Percentiles rank a stretch among this genome's conserved stretches.
Conservation (phyloP, 495 filamentous ascomycete genomes). For the Xylaria longipes region DNA sequence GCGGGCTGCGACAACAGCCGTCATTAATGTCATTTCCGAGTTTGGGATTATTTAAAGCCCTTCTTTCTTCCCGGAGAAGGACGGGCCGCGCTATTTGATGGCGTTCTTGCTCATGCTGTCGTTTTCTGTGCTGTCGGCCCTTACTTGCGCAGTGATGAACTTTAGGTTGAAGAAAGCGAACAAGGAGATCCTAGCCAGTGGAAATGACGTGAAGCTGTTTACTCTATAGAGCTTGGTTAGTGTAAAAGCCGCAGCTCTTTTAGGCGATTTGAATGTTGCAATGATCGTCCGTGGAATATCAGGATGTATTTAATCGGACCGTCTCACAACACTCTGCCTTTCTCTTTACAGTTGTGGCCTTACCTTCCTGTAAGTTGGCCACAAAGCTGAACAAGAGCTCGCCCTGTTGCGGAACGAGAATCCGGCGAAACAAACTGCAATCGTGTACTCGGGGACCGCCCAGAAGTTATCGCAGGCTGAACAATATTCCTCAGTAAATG, state of each 20-base stretch:
- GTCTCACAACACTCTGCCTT: no score
- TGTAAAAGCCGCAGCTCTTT: neutral
- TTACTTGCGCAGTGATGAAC: neutral
- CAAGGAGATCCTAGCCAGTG: neutral
- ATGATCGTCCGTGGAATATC: no score
- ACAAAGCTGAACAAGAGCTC: no score
- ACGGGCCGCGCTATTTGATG: conserved; percentile 2
- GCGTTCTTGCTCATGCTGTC: neutral
- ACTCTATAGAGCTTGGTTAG: neutral
- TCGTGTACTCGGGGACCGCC: neutral
- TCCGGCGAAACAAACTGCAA: neutral
- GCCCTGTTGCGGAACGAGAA: no score
- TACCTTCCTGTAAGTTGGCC: no score
- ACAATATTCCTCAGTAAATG: neutral
- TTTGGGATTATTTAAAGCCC: neutral
- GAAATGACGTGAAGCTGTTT: neutral
- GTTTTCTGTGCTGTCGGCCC: neutral
- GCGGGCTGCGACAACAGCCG: neutral
- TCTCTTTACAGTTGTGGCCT: no score
- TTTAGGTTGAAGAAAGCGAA: neutral
- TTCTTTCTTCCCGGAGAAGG: neutral
- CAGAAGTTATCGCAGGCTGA: neutral
- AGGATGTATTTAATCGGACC: no score
- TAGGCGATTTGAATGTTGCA: no score
- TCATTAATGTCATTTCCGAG: neutral